Evolutionary conservation across 176 grass and related monocot species (phyloP).

Genomic region (Oryza glaberrima): DNA sequence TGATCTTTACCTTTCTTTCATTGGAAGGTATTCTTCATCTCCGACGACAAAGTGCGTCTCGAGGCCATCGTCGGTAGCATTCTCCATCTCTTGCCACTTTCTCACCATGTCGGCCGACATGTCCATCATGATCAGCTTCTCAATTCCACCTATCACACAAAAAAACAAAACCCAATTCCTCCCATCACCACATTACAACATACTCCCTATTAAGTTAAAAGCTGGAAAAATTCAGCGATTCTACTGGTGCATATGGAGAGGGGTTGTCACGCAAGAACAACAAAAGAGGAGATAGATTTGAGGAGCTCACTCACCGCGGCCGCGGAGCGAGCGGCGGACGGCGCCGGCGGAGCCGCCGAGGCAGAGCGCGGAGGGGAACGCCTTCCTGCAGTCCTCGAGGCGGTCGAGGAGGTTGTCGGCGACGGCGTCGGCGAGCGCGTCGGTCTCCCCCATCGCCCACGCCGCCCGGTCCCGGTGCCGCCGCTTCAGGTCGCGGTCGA

Average conservation of each 20-base stretch:
- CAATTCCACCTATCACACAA: constrained; percentile 73
- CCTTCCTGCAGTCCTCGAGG: constrained; percentile 84
- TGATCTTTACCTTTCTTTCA: constrained; percentile 77
- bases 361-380: constrained; percentile 74
- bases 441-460: constrained; percentile 66
- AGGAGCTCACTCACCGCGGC: constrained; percentile 58
- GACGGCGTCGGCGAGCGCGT: constrained; percentile 60
- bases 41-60: constrained; percentile 70
- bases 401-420: constrained; percentile 88
- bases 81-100: constrained; percentile 62
- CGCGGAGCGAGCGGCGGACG: constrained; percentile 71
- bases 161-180: background rate
- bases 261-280: background rate
- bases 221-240: background rate
- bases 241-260: background rate
- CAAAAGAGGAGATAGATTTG: background rate
- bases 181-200: background rate
- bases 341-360: constrained; percentile 73
- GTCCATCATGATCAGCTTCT: constrained; percentile 96
- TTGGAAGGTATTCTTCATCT: constrained; percentile 89
- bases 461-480: constrained; percentile 82
- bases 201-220: background rate
- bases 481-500: constrained; percentile 92
- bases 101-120: constrained; percentile 88
- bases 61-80: constrained; percentile 28